These are phyloP conservation scores for Corniculantispora saksenae DNA, from an alignment of 2,329 filamentous ascomycete genomes.

Conservation along the genomic window DNA sequence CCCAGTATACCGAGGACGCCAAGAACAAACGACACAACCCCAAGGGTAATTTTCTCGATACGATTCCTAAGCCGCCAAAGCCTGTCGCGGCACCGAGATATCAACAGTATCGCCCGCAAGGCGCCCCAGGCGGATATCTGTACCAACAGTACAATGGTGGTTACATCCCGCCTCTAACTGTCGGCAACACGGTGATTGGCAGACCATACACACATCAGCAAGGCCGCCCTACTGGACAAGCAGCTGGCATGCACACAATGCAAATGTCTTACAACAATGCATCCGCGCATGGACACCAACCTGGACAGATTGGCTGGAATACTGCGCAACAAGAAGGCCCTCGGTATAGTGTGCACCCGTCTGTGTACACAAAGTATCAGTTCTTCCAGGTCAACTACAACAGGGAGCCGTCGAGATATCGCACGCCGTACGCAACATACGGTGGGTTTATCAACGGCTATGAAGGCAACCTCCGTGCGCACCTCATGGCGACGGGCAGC, in stretches of 20 bases:
- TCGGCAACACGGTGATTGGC: neutral
- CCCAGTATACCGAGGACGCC: constrained; percentile 85
- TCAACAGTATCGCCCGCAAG: constrained; percentile 31
- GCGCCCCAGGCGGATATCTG: constrained; percentile 30
- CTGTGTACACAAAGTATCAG: constrained; percentile 54
- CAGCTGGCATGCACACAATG: neutral
- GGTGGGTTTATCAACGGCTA: constrained; percentile 64
- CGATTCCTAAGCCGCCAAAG: constrained; percentile 57
- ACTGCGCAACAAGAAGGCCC: constrained; percentile 25
- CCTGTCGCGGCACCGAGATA: constrained; percentile 32
- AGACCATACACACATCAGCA: constrained; percentile 52
- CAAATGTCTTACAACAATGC: neutral
- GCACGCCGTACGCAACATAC: constrained; percentile 58
- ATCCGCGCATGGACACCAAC: neutral
- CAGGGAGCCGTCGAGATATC: constrained; percentile 57
- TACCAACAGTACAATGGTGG: constrained; percentile 14
- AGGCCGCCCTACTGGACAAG: neutral
- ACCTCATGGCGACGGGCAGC: constrained; percentile 38
- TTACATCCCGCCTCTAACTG: constrained; percentile 23
- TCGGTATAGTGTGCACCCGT: constrained; percentile 38
- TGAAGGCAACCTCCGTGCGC: constrained; percentile 51
- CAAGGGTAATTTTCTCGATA: constrained; percentile 72
- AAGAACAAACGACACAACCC: constrained; percentile 60
- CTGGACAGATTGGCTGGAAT: neutral
- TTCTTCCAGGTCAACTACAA: constrained; percentile 64